Evolutionary conservation across 306 rosid species (phyloP), one percentile per base, ranked within the genome.

Genomic region (Aeschynomene evenia): DNA sequence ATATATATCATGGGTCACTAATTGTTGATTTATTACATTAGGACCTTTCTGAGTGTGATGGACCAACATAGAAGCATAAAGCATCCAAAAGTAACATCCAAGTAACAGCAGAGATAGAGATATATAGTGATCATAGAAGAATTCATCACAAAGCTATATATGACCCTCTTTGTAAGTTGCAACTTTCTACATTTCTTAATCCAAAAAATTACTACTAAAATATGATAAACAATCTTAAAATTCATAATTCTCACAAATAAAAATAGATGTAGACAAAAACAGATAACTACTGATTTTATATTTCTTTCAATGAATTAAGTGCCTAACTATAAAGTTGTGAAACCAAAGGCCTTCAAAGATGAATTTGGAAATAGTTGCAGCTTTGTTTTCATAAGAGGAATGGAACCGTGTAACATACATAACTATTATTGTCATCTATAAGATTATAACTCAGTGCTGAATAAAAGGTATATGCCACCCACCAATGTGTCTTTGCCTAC

Each of bases 131-230:
- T 70, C 58, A 28, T 24, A 53, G 7, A 40, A 64, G 13, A 66
- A 66, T 74, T 74, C 66, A 1, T 31, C 15, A 63, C 69, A 84
- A 84, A 80, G 85, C 70, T 31, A 73, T 28, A 72, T 57, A 46
- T 28, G 5, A 28, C 6, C 31, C 3, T 28, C 31, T 28, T 28
- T 28, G 3, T 28, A 28, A 28, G 31, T 28, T 28, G 31, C 5
- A 28, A 28, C 5, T 28, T 28, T 28, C 31, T 28, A 4, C 3
- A 28, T 4, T 28, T 28, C 31, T 3, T 28, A 3, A 28, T 28
- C 5, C 5, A 28, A 6, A 28, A 28, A 28, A 28, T 28, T 3
- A 28, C 31, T 3, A 28, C 5, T 28, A 28, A 28, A 28, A n/a
- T 4, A 28, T 28, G 5, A 28, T 6, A 28, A 4, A 28, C 3